Percentiles rank a stretch among this genome's conserved stretches.
These are phyloP conservation scores for Fusarium longipes DNA, from an alignment of 2,329 filamentous ascomycete species.

Conservation along the genomic window DNA sequence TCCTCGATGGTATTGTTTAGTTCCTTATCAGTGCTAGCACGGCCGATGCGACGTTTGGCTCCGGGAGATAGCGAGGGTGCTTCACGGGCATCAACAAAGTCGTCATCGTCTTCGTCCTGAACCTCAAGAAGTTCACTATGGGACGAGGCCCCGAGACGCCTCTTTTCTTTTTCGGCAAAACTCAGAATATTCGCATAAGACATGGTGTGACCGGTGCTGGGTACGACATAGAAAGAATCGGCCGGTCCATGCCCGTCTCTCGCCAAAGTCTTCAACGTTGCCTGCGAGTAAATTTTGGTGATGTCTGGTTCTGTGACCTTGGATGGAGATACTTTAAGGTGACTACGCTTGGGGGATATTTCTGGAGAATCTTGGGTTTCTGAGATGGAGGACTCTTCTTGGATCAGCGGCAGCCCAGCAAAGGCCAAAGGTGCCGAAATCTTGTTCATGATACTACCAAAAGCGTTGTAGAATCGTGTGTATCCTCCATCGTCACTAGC, in stretches of 20 bases:
- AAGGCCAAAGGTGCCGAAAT: conserved; percentile 93
- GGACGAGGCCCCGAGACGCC: conserved; percentile 65
- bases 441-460: conserved; percentile 87
- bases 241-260: conserved; percentile 73
- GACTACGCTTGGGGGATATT: conserved; percentile 53
- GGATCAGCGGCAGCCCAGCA: conserved; percentile 83
- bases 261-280: conserved; percentile 81
- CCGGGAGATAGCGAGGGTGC: conserved; percentile 62
- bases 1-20: conserved; percentile 83
- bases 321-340: conserved; percentile 50
- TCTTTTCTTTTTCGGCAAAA: conserved; percentile 74
- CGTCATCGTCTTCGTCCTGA: conserved; percentile 76
- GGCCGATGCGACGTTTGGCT: conserved; percentile 55
- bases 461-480: conserved; percentile 89
- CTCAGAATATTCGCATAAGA: conserved; percentile 92
- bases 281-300: conserved; percentile 84
- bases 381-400: conserved; percentile 57
- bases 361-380: conserved; percentile 53
- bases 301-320: conserved; percentile 71
- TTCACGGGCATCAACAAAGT: conserved; percentile 90
- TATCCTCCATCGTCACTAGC: conserved; percentile 78
- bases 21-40: conserved; percentile 57
- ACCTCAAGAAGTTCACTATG: conserved; percentile 62
- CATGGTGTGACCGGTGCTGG: conserved; percentile 88
- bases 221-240: conserved; percentile 94